Conservation (phyloP, 345 rosid species). For the Hypericum perforatum region DNA sequence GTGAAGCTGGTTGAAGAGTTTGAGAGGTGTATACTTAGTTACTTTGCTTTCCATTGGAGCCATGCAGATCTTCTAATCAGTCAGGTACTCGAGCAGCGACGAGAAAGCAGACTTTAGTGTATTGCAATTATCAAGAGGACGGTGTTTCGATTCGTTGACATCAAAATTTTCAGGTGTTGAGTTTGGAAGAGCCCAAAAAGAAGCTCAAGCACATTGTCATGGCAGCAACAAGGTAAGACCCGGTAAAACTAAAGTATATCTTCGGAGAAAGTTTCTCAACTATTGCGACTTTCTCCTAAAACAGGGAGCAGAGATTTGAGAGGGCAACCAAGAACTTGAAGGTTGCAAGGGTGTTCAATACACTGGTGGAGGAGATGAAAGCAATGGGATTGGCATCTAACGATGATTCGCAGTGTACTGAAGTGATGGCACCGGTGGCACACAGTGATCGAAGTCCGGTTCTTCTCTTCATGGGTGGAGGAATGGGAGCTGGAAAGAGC, state of each 20-base stretch:
- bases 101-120: no score
- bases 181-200: slow-evolving; percentile 40
- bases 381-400: slow-evolving; percentile 33
- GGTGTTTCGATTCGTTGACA: not conserved
- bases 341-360: slow-evolving; percentile 59
- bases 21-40: slow-evolving; percentile 70
- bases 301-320: slow-evolving; percentile 71
- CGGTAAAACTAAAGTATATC: not conserved
- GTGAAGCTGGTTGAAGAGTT: slow-evolving; percentile 63
- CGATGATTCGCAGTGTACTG: slow-evolving; percentile 38
- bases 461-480: slow-evolving; percentile 92
- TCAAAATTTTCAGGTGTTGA: slow-evolving; percentile 36
- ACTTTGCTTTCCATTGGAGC: slow-evolving; percentile 81
- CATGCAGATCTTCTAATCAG: slow-evolving; percentile 49
- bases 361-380: slow-evolving; percentile 77
- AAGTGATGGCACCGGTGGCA: slow-evolving; percentile 81
- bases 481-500: slow-evolving; percentile 98
- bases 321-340: slow-evolving; percentile 56
- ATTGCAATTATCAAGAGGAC: no score
- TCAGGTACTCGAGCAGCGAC: slow-evolving; percentile 29
- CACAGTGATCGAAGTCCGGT: slow-evolving; percentile 74
- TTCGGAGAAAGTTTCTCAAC: not conserved
- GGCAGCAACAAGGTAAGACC: slow-evolving; percentile 90
- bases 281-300: slow-evolving; percentile 8
- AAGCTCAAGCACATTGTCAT: slow-evolving; percentile 59